These are phyloP conservation scores for Vanderwaltozyma tropicalis DNA, from an alignment of 805 yeast species.

Conservation along the genomic window DNA sequence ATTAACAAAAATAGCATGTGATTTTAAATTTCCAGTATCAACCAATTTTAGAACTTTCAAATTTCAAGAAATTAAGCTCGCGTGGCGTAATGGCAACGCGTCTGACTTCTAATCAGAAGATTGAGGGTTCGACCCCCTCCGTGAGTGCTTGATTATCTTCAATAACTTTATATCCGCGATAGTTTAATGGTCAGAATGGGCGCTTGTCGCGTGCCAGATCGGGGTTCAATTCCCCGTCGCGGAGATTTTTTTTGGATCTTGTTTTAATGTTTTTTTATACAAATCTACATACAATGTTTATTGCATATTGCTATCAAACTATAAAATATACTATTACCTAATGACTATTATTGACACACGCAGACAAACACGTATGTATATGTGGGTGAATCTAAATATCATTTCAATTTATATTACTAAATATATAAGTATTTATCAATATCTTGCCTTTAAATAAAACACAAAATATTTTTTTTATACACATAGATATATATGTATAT, in stretches of 20 bases:
- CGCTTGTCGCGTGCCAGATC: conserved; percentile 10
- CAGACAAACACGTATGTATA: too few relatives aligned
- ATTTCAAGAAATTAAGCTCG: conserved; percentile 25
- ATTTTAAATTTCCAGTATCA: too few relatives aligned
- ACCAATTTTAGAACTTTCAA: not conserved
- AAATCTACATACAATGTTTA: not conserved
- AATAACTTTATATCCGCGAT: conserved; percentile 5
- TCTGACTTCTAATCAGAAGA: conserved; percentile 43
- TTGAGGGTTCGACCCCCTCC: conserved; percentile 45
- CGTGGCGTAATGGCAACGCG: conserved; percentile 45
- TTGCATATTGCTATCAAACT: not conserved
- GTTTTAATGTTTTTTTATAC: not conserved
- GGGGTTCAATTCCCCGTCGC: conserved; percentile 11
- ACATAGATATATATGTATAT: not conserved
- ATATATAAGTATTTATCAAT: too few relatives aligned
- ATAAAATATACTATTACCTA: not conserved
- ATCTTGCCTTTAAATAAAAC: too few relatives aligned
- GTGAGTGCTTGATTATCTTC: conserved; percentile 28
- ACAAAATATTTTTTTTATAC: too few relatives aligned
- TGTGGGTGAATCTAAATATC: too few relatives aligned
- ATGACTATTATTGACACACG: too few relatives aligned
- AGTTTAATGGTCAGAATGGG: conserved; percentile 10
- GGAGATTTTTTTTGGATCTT: conserved; percentile 5
- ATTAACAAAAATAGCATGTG: too few relatives aligned
- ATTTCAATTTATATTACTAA: too few relatives aligned